These are phyloP conservation scores for Sideroxylon spinosum DNA, from an alignment of 179 eudicot genomes.

Conservation along the genomic window DNA sequence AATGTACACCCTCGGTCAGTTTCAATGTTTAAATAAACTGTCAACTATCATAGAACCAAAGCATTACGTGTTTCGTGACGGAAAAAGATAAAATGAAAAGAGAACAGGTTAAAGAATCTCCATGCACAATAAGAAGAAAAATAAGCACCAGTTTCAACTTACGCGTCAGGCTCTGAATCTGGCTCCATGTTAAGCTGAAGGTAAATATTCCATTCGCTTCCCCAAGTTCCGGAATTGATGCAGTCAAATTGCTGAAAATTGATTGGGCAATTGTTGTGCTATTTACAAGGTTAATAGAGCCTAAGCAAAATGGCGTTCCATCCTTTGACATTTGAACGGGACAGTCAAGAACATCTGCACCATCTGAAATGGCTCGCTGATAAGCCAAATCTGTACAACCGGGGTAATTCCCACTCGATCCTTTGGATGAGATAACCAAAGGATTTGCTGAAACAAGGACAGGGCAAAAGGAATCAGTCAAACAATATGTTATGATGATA, in stretches of 20 bases:
- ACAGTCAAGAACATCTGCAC: conserved; percentile 84
- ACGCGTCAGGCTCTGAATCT: conserved; percentile 68
- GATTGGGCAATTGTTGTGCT: conserved; percentile 50
- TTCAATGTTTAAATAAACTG: no score
- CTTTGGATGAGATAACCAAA: conserved; percentile 62
- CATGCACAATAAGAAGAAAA: background rate
- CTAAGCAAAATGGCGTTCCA: conserved; percentile 72
- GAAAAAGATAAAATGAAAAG: background rate
- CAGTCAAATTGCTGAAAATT: conserved; percentile 30
- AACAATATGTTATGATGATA: background rate
- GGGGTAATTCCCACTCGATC: conserved; percentile 94
- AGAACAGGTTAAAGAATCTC: background rate
- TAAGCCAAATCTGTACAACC: conserved; percentile 82
- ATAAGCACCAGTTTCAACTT: conserved; percentile 26
- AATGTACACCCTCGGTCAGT: background rate
- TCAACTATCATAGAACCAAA: no score
- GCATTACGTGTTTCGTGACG: no score
- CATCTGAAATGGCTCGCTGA: conserved; percentile 65
- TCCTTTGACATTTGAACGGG: conserved; percentile 83
- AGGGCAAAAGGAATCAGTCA: conserved; percentile 12
- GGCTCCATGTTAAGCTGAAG: conserved; percentile 68
- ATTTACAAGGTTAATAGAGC: conserved; percentile 62
- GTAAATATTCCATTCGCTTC: conserved; percentile 52
- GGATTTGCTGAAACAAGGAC: conserved; percentile 45
- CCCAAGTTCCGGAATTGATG: conserved; percentile 49